A percentile compares a stretch with the other conserved stretches of the same genome.
These are phyloP conservation scores for Rhinocladiella mackenziei DNA, from an alignment of 2,329 filamentous ascomycete genomes.

Conservation along the genomic window DNA sequence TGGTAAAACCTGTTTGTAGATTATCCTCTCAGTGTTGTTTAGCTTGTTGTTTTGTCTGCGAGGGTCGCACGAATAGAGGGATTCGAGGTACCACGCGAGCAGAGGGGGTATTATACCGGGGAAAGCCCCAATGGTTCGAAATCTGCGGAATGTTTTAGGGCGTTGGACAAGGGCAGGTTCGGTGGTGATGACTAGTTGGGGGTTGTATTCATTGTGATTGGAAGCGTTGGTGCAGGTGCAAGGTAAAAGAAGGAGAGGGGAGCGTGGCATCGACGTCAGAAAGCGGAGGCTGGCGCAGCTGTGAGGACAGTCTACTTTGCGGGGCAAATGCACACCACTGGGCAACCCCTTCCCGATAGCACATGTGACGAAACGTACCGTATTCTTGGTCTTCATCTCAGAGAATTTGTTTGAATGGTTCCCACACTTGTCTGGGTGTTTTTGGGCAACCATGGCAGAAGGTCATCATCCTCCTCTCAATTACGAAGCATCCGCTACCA, in stretches of 20 bases:
- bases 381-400: too few species aligned
- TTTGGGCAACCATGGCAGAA: conserved; percentile 38
- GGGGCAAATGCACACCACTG: too few species aligned
- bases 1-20: not conserved
- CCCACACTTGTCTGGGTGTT: too few species aligned
- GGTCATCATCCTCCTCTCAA: conserved; percentile 63
- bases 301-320: too few species aligned
- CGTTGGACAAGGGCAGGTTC: not conserved
- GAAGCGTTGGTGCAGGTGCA: not conserved
- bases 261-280: conserved; percentile 12
- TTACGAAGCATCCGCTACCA: conserved; percentile 69
- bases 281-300: not conserved
- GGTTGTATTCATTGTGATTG: conserved; percentile 8
- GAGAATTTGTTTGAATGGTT: too few species aligned
- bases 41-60: conserved; percentile 3
- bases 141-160: conserved; percentile 12
- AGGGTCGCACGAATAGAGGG: not conserved
- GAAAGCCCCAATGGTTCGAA: conserved; percentile 15
- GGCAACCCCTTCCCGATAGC: too few species aligned
- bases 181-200: conserved; percentile 1
- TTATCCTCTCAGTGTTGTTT: conserved; percentile 1
- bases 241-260: conserved; percentile 1
- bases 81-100: conserved; percentile 6
- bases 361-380: too few species aligned
- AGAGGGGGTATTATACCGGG: conserved; percentile 12